Percentiles rank a stretch among this genome's conserved stretches.
These are phyloP conservation scores for Pichia sporocuriosa DNA, from an alignment of 805 yeast species.

Conservation along the genomic window DNA sequence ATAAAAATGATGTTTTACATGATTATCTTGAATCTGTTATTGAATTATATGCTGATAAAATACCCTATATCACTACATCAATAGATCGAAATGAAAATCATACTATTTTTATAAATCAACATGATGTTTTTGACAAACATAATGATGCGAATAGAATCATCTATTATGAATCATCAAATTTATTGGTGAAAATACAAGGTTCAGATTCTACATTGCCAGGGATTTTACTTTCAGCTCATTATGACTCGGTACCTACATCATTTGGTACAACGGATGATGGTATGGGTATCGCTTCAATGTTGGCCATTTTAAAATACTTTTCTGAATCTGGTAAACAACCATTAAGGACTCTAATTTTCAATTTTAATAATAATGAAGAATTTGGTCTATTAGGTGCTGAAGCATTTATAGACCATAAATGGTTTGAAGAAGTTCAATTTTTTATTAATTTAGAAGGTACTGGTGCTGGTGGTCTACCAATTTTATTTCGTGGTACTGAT, in stretches of 20 bases:
- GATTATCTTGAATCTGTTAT: slow-evolving; percentile 42
- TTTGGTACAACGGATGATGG: slow-evolving; percentile 92
- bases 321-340: slow-evolving; percentile 40
- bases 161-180: slow-evolving; percentile 79
- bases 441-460: slow-evolving; percentile 87
- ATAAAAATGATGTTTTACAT: slow-evolving; percentile 70
- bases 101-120: slow-evolving; percentile 37
- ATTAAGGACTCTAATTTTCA: slow-evolving; percentile 64
- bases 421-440: slow-evolving; percentile 54
- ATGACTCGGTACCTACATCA: slow-evolving; percentile 81
- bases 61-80: slow-evolving; percentile 5
- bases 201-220: slow-evolving; percentile 52
- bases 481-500: slow-evolving; percentile 79
- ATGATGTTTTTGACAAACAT: slow-evolving; percentile 40
- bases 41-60: background rate
- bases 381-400: slow-evolving; percentile 80
- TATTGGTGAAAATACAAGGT: slow-evolving; percentile 73
- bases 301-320: slow-evolving; percentile 57
- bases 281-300: slow-evolving; percentile 73
- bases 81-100: slow-evolving; percentile 10
- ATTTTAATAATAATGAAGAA: slow-evolving; percentile 87
- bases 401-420: slow-evolving; percentile 64
- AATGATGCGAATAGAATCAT: slow-evolving; percentile 41
- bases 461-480: slow-evolving; percentile 83
- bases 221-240: slow-evolving; percentile 75